Percentiles rank a stretch among this genome's conserved stretches.
These are phyloP conservation scores for Galerina sulciceps DNA, from an alignment of 768 basidiomycete species.

Conservation along the genomic window DNA sequence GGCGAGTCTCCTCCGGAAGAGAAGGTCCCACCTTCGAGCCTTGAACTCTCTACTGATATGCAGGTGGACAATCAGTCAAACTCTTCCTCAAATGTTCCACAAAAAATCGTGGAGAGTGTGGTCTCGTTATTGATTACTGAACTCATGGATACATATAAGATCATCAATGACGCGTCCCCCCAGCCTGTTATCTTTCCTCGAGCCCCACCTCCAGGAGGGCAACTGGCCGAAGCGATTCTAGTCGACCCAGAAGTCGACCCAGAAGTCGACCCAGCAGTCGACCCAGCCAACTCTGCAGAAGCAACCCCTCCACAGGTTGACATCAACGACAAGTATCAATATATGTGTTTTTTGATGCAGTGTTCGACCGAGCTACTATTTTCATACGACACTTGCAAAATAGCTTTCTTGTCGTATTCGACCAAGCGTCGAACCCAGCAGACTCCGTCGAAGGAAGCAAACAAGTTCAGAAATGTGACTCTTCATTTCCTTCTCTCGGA, in stretches of 20 bases:
- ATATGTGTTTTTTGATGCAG: conserved; percentile 87
- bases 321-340: conserved; percentile 49
- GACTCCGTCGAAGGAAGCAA: conserved; percentile 64
- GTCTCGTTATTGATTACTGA: conserved; percentile 77
- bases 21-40: conserved; percentile 16
- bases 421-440: conserved; percentile 63
- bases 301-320: conserved; percentile 15
- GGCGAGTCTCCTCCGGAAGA: conserved; percentile 31
- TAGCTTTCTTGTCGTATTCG: conserved; percentile 81
- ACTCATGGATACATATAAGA: conserved; percentile 64
- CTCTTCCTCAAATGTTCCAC: conserved; percentile 31
- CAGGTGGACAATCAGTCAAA: conserved; percentile 50
- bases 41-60: conserved; percentile 51
- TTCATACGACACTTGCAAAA: conserved; percentile 91
- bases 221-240: not conserved
- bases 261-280: not conserved
- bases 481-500: conserved; percentile 85
- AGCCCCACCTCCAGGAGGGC: not conserved
- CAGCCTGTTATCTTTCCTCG: conserved; percentile 11
- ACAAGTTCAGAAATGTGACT: conserved; percentile 66
- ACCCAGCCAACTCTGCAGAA: not conserved
- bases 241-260: not conserved
- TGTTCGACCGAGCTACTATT: conserved; percentile 90
- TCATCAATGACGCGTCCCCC: conserved; percentile 37
- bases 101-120: conserved; percentile 56